Conservation (phyloP, 805 yeast genomes). For the Saturnispora mendoncae region DNA sequence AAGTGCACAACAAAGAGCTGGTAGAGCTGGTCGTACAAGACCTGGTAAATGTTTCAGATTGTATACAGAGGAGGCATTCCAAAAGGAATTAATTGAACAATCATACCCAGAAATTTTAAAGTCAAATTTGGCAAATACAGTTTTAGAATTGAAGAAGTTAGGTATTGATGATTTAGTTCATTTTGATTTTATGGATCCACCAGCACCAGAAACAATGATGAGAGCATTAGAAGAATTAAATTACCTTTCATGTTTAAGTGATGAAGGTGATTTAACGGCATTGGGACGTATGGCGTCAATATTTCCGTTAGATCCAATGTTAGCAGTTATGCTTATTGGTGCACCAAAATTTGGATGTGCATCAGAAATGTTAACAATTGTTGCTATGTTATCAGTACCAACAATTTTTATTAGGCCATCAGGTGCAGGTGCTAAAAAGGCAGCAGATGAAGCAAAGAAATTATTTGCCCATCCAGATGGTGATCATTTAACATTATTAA, state of each 20-base stretch:
- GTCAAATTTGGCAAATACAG: conserved; percentile 85
- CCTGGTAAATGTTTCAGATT: conserved; percentile 90
- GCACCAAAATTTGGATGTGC: conserved; percentile 82
- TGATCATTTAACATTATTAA: conserved; percentile 84
- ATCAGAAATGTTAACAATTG: conserved; percentile 79
- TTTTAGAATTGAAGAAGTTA: conserved; percentile 82
- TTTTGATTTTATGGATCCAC: conserved; percentile 98
- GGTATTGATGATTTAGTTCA: conserved; percentile 95
- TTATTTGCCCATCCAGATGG: conserved; percentile 89
- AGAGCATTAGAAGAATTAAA: conserved; percentile 93
- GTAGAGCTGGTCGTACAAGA: conserved; percentile 98
- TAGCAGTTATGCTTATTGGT: conserved; percentile 87
- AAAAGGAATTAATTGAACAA: conserved; percentile 88
- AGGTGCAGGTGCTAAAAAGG: conserved; percentile 68
- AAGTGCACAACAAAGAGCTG: conserved; percentile 96
- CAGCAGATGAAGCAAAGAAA: conserved; percentile 86
- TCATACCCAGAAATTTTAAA: conserved; percentile 93
- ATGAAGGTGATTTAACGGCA: conserved; percentile 84
- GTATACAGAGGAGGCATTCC: conserved; percentile 94
- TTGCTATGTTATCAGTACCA: conserved; percentile 88
- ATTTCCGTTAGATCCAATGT: conserved; percentile 92
- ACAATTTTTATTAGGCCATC: conserved; percentile 92
- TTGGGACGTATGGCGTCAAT: conserved; percentile 85
- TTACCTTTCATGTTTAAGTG: conserved; percentile 80
- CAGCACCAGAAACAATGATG: conserved; percentile 99